phyloP scores from a whole-genome alignment of 306 rosid genomes.

The Erythrophleum fordii region DNA sequence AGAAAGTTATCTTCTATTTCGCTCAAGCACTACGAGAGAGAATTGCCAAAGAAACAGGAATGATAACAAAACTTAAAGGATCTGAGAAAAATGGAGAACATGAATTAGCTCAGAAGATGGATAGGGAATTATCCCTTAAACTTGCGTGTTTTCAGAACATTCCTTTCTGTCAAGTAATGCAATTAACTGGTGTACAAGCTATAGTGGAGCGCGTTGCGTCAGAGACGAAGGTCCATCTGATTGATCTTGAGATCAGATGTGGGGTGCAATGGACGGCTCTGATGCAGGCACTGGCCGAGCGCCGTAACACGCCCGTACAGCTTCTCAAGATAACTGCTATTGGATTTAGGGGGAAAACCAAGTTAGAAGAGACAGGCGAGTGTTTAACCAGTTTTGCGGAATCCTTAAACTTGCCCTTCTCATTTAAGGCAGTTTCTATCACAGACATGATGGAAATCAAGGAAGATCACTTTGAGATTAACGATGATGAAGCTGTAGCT shows the following conservation, averaged over 20 bases:
- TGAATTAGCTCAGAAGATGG: not conserved
- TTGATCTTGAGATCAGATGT: constrained; percentile 57
- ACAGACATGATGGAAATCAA: constrained; percentile 50
- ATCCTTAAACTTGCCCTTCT: constrained; percentile 63
- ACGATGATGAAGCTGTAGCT: constrained; percentile 53
- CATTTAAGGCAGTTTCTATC: constrained; percentile 43
- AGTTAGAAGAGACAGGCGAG: constrained; percentile 48
- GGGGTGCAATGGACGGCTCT: constrained; percentile 61
- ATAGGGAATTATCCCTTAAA: not conserved
- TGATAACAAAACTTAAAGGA: not conserved
- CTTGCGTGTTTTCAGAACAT: constrained; percentile 35
- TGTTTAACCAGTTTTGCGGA: constrained; percentile 52
- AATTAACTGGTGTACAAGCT: constrained; percentile 53
- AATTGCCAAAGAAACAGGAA: constrained; percentile 52
- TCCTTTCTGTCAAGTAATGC: constrained; percentile 58
- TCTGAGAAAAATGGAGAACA: not conserved
- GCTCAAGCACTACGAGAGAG: constrained; percentile 56
- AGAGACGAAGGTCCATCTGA: constrained; percentile 52
- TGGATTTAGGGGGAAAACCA: constrained; percentile 31
- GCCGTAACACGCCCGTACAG: constrained; percentile 46
- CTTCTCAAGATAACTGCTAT: constrained; percentile 65
- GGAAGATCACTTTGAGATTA: constrained; percentile 43
- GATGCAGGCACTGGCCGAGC: constrained; percentile 62
- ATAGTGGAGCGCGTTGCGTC: constrained; percentile 57
- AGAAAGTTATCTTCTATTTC: constrained; percentile 53